Evolutionary conservation across 164 flowering plant species (phyloP).

Genomic region (Chloranthus sessilifolius): DNA sequence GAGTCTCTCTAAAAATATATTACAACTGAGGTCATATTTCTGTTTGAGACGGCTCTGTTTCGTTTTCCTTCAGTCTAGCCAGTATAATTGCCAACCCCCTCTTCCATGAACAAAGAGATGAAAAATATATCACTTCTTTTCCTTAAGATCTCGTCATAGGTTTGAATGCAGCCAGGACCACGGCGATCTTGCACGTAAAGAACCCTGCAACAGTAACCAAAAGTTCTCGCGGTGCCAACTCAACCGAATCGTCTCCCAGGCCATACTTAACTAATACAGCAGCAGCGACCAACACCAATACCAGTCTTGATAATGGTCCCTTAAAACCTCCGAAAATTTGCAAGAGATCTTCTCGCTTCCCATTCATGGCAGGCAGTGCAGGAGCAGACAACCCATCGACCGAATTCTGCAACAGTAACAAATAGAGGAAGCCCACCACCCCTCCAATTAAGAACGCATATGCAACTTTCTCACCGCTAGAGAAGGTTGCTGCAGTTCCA

Average conservation of each 20-base stretch:
- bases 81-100: no score
- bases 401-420: constrained; percentile 69
- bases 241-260: constrained; percentile 23
- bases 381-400: constrained; percentile 66
- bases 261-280: constrained; percentile 36
- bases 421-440: constrained; percentile 58
- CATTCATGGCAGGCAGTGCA: constrained; percentile 14
- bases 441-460: constrained; percentile 69
- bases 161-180: constrained; percentile 69
- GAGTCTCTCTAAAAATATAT: no score
- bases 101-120: no score
- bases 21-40: no score
- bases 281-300: constrained; percentile 36
- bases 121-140: constrained; percentile 38
- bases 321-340: constrained; percentile 26
- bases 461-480: constrained; percentile 40
- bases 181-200: constrained; percentile 73
- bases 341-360: constrained; percentile 10
- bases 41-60: no score
- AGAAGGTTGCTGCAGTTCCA: constrained; percentile 45
- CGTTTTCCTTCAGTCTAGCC: no score
- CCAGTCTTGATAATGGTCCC: constrained; percentile 45
- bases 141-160: constrained; percentile 38
- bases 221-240: constrained; percentile 53
- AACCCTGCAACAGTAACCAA: constrained; percentile 69